Conservation (phyloP, 2,329 filamentous ascomycete species). For the Colletotrichum nymphaeae region DNA sequence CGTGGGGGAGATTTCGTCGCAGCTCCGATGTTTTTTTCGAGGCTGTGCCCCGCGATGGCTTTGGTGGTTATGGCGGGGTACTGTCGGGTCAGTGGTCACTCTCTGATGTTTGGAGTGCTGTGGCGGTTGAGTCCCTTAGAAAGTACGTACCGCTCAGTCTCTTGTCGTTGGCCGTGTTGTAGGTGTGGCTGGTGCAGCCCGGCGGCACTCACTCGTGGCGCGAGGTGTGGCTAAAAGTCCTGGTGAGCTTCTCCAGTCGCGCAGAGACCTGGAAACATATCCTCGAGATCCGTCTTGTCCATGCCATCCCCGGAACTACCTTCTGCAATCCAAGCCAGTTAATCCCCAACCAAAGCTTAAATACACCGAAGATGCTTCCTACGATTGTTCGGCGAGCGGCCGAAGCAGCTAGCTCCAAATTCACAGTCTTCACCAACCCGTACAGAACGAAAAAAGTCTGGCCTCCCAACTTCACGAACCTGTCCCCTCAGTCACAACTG, state of each 20-base stretch:
- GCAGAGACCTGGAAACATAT: background rate
- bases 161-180: background rate
- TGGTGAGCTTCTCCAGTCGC: slow-evolving; percentile 10
- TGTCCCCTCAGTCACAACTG: slow-evolving; percentile 79
- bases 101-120: slow-evolving; percentile 14
- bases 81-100: slow-evolving; percentile 26
- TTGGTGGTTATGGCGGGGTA: slow-evolving; percentile 34
- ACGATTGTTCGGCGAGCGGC: slow-evolving; percentile 45
- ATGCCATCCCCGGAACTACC: too few species aligned
- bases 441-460: slow-evolving; percentile 78
- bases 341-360: background rate
- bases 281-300: background rate
- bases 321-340: background rate
- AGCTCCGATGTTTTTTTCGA: slow-evolving; percentile 36
- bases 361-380: slow-evolving; percentile 45
- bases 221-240: background rate
- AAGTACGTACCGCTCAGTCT: slow-evolving; percentile 5
- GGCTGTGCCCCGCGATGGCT: slow-evolving; percentile 36
- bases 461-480: slow-evolving; percentile 80
- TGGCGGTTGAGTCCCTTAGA: background rate
- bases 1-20: slow-evolving; percentile 31
- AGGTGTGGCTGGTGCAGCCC: background rate
- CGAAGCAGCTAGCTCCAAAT: slow-evolving; percentile 33
- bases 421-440: slow-evolving; percentile 62
- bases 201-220: background rate